phyloP scores from a whole-genome alignment of 2,329 filamentous ascomycete genomes.

The Monilinia aucupariae region DNA sequence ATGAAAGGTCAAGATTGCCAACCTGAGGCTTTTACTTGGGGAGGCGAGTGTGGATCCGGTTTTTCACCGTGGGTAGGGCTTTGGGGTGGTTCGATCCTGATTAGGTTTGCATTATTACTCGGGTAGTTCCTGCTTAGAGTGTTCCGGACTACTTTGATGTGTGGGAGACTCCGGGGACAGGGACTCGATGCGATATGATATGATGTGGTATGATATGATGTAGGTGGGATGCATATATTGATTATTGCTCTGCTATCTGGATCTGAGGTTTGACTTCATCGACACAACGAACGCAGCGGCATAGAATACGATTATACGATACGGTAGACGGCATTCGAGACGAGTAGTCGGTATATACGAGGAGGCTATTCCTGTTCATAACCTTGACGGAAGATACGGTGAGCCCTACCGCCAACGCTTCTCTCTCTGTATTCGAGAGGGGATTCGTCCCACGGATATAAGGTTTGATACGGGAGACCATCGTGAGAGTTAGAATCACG shows the following conservation, averaged over 20 bases:
- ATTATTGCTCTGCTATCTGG: not conserved
- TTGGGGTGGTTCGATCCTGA: not conserved
- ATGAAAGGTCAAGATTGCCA: not conserved
- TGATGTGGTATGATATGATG: too few relatives aligned
- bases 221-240: not conserved
- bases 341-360: not conserved
- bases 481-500: not conserved
- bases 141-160: not conserved
- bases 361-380: not conserved
- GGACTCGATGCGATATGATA: too few relatives aligned
- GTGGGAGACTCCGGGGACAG: slow-evolving; percentile 2
- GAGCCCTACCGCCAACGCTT: not conserved
- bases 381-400: not conserved
- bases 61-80: not conserved
- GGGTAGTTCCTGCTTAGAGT: not conserved
- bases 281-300: not conserved
- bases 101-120: not conserved
- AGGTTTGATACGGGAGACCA: not conserved
- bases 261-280: not conserved
- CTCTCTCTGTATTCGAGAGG: not conserved
- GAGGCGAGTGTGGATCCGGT: not conserved
- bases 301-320: not conserved
- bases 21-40: not conserved
- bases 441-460: not conserved
- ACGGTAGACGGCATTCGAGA: not conserved